phyloP scores from a whole-genome alignment of 2,329 filamentous ascomycete genomes.

The Penicillium sp. region DNA sequence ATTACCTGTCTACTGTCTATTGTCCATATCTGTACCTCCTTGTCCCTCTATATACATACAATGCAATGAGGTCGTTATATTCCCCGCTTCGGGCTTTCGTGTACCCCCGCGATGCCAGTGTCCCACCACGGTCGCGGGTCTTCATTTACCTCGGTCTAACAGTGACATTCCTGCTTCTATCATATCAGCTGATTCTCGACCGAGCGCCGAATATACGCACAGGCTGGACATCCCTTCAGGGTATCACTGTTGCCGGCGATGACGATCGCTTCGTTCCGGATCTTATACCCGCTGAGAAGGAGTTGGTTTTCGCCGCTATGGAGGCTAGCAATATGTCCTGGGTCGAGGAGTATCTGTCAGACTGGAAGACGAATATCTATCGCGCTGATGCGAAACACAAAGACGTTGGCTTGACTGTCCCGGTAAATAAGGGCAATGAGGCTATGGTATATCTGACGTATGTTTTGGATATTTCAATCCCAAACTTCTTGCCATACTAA shows the following conservation, averaged over 20 bases:
- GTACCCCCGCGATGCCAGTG: neutral
- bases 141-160: constrained; percentile 16
- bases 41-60: neutral
- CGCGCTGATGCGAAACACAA: constrained; percentile 37
- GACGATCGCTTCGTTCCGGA: neutral
- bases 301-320: constrained; percentile 23
- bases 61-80: constrained; percentile 6
- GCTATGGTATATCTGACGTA: constrained; percentile 51
- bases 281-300: constrained; percentile 5
- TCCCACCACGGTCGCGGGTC: constrained; percentile 6
- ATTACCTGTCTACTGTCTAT: neutral
- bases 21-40: neutral
- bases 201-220: constrained; percentile 6
- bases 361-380: constrained; percentile 34
- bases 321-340: constrained; percentile 20
- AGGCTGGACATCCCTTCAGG: neutral
- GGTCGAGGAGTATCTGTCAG: constrained; percentile 15
- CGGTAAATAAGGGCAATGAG: constrained; percentile 48
- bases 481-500: neutral
- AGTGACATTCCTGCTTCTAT: constrained; percentile 13
- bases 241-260: neutral
- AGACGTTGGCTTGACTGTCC: constrained; percentile 38
- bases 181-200: constrained; percentile 19
- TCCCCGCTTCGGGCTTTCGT: neutral
- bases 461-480: neutral